Base-by-base conservation (phyloP, 1,139 yeast species). In the Scheffersomyces insectosa region DNA sequence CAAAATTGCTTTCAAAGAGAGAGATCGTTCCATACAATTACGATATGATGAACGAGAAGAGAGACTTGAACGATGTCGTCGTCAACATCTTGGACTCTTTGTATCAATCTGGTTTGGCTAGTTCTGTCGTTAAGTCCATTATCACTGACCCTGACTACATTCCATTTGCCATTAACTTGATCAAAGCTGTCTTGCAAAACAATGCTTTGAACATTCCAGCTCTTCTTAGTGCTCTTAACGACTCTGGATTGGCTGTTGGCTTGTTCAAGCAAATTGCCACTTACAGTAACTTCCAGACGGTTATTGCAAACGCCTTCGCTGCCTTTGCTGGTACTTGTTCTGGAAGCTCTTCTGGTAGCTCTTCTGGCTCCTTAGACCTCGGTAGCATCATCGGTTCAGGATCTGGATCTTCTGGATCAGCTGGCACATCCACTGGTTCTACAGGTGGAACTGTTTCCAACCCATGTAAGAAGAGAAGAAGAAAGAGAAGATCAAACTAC, bases 251-350 rank as follows among this genome's bases (percentile, higher is more conserved):
- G 51, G 63, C 70, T 40, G 58, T 65, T 27, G 60, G 63, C 50
- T 70, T 73, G 50, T 60, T 72, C 50, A 56, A 60, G 46, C 63
- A 69, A 42, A 59, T 73, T 42, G 62, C 71, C 49, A 65, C 60
- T 44, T 59, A 65, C 36, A 47, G 57, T 39, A 72, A 75, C 39
- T 64, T 71, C 49, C 48, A 61, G 42, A 66, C 72, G n/a, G 69
- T 73, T 40, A 61, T 66, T 32, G 60, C 65, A 39, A 71, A 70
- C 43, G 72, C 77, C 2, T 66, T 72, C 47, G 75, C 75, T 38
- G 78, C 77, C 3, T 67, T 63, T 48, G 62, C 70, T 16, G 78
- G 78, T 36, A 56, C 62, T 43, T 72, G 78, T 62, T 47, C 57
- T 13, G 50, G 45, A 25, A 47, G 52, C 25, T 37, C 45, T 16